Conservation (phyloP, 495 filamentous ascomycete species). For the Penicillium waksmanii region DNA sequence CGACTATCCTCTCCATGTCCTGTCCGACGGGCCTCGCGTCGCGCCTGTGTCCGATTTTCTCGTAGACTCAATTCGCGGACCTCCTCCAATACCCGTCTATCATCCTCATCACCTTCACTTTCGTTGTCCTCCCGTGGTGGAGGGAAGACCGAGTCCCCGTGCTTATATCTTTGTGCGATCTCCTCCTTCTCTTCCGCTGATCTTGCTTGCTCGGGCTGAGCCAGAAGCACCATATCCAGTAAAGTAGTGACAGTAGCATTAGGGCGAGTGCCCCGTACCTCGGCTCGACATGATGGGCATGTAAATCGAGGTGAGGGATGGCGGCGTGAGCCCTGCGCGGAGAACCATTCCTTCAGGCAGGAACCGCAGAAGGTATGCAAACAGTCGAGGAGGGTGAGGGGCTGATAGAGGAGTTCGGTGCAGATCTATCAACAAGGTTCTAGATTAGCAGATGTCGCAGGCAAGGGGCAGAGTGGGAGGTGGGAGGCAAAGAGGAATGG, state of each 20-base stretch:
- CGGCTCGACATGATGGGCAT: constrained; percentile 89
- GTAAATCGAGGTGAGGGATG: constrained; percentile 64
- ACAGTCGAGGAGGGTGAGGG: constrained; percentile 94
- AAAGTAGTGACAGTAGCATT: constrained; percentile 85
- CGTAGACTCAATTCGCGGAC: constrained; percentile 72
- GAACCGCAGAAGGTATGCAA: constrained; percentile 96
- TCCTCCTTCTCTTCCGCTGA: constrained; percentile 71
- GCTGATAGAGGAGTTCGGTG: constrained; percentile 93
- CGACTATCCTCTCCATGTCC: constrained; percentile 41
- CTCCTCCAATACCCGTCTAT: constrained; percentile 69
- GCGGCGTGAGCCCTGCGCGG: constrained; percentile 56
- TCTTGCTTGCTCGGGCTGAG: constrained; percentile 72
- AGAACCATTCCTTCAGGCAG: constrained; percentile 94
- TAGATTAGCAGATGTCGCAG: constrained; percentile 11
- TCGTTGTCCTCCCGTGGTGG: constrained; percentile 16
- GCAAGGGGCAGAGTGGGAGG: not conserved
- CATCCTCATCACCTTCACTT: constrained; percentile 54
- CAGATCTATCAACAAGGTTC: constrained; percentile 69
- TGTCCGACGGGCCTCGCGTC: constrained; percentile 36
- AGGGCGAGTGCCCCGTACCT: constrained; percentile 77
- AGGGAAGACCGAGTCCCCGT: constrained; percentile 70
- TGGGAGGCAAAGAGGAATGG: constrained; percentile 14
- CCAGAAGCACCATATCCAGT: constrained; percentile 72
- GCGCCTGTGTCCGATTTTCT: constrained; percentile 52
- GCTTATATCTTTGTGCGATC: constrained; percentile 69